phyloP scores from a whole-genome alignment of 768 basidiomycete genomes.

The Lactarius indigo region DNA sequence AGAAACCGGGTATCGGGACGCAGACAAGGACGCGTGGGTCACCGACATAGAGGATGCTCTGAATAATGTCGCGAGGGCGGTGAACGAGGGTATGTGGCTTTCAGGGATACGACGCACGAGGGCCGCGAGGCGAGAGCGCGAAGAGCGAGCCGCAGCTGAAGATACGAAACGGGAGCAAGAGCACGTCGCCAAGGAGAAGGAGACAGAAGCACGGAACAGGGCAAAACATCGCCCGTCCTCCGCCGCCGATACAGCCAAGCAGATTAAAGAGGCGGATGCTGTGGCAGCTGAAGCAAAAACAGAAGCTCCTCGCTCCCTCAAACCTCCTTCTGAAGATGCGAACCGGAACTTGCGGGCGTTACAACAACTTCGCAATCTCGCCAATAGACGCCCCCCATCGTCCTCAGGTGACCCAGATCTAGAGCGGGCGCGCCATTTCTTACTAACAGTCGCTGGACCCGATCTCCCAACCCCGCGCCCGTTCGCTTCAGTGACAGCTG shows the following conservation, averaged over 20 bases:
- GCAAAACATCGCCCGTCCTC: slow-evolving; percentile 7
- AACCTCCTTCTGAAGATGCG: slow-evolving; percentile 8
- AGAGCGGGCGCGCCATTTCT: slow-evolving; percentile 42
- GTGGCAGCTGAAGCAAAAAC: slow-evolving; percentile 4
- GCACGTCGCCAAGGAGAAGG: slow-evolving; percentile 13
- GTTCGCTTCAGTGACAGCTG: slow-evolving; percentile 42
- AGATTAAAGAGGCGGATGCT: slow-evolving; percentile 9
- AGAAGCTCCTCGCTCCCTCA: neutral
- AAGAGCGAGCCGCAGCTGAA: slow-evolving; percentile 1
- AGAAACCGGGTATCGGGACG: slow-evolving; percentile 17
- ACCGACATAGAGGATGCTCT: slow-evolving; percentile 15
- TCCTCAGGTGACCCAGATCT: slow-evolving; percentile 27
- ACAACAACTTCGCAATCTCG: slow-evolving; percentile 30
- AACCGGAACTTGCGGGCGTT: slow-evolving; percentile 26
- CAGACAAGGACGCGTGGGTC: slow-evolving; percentile 16
- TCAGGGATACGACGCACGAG: slow-evolving; percentile 15
- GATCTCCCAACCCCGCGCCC: slow-evolving; percentile 25
- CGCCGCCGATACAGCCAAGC: neutral
- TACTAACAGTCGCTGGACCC: slow-evolving; percentile 45
- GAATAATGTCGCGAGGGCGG: slow-evolving; percentile 13
- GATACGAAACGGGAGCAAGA: slow-evolving; percentile 15
- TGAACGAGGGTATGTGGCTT: slow-evolving; percentile 17
- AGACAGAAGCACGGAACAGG: slow-evolving; percentile 11
- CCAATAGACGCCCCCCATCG: slow-evolving; percentile 30
- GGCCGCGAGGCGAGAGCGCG: slow-evolving; percentile 4